phyloP scores from a whole-genome alignment of 148 eudicot species.

The Simmondsia chinensis region DNA sequence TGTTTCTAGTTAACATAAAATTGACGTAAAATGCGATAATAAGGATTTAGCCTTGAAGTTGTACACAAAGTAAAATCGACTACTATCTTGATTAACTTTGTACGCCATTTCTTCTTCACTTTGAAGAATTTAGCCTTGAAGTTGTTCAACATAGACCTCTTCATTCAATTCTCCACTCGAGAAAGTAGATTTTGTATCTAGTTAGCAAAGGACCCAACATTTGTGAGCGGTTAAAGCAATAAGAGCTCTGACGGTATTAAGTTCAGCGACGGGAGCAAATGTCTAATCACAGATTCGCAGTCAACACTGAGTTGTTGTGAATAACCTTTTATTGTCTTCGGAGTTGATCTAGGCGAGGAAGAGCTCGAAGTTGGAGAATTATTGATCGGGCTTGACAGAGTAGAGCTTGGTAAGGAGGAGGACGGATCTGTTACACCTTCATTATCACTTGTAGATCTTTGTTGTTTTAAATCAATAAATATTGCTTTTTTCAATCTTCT shows the following conservation, averaged over 20 bases:
- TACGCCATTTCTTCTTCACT: neutral
- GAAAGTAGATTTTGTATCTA: neutral
- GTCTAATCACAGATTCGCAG: neutral
- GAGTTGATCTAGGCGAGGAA: too few relatives aligned
- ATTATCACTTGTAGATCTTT: too few relatives aligned
- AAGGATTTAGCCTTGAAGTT: neutral
- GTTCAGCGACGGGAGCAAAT: neutral
- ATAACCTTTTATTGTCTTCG: too few relatives aligned
- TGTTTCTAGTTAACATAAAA: too few relatives aligned
- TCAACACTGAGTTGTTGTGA: neutral
- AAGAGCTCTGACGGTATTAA: neutral
- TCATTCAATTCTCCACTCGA: neutral
- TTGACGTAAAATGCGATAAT: too few relatives aligned
- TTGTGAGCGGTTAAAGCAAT: neutral
- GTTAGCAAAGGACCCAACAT: neutral
- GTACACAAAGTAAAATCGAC: neutral
- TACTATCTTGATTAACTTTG: neutral
- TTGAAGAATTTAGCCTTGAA: neutral
- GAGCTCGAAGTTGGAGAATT: too few relatives aligned
- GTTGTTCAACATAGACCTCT: conserved; percentile 2
- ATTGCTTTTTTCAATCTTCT: too few relatives aligned
- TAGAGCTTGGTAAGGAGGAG: too few relatives aligned
- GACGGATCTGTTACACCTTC: too few relatives aligned
- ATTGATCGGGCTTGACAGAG: too few relatives aligned
- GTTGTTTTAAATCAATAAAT: too few relatives aligned